Percentiles rank a stretch among this genome's conserved stretches.
Conservation (phyloP, 345 rosid genomes). For the Eucalyptus coolabah region DNA sequence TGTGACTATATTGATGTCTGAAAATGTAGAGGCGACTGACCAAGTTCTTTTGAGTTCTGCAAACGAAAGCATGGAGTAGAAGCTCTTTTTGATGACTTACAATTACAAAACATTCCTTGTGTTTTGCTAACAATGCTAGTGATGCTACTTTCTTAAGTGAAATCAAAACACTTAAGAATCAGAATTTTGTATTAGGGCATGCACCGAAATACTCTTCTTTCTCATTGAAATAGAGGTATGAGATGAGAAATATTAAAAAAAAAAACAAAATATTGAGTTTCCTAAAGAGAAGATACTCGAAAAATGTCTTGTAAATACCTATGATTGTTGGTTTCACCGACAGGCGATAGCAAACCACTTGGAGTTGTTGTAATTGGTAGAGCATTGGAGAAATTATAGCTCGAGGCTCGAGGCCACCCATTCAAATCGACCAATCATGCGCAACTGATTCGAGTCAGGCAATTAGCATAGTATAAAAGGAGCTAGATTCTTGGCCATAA, state of each 20-base stretch:
- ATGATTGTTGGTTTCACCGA: not conserved
- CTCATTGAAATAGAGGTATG: not conserved
- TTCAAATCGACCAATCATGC: not conserved
- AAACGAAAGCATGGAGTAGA: not conserved
- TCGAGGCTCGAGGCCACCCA: not conserved
- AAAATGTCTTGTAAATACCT: not conserved
- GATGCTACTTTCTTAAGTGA: not conserved
- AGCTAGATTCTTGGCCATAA: not conserved
- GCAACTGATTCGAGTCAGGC: not conserved
- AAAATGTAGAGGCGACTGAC: not conserved
- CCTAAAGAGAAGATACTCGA: not conserved
- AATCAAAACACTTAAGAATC: not conserved
- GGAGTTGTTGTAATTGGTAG: not conserved
- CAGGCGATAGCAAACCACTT: not conserved
- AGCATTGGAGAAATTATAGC: not conserved
- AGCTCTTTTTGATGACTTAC: not conserved
- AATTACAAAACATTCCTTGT: not conserved
- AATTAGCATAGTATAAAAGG: not conserved
- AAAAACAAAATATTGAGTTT: not conserved
- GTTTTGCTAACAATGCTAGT: not conserved
- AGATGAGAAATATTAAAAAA: not conserved
- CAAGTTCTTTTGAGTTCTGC: not conserved
- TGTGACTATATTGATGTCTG: not conserved
- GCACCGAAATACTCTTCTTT: not conserved
- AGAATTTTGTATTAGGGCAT: not conserved